Base-by-base conservation (phyloP, 1,139 yeast species). In the Yamadazyma songkhlaensis region DNA sequence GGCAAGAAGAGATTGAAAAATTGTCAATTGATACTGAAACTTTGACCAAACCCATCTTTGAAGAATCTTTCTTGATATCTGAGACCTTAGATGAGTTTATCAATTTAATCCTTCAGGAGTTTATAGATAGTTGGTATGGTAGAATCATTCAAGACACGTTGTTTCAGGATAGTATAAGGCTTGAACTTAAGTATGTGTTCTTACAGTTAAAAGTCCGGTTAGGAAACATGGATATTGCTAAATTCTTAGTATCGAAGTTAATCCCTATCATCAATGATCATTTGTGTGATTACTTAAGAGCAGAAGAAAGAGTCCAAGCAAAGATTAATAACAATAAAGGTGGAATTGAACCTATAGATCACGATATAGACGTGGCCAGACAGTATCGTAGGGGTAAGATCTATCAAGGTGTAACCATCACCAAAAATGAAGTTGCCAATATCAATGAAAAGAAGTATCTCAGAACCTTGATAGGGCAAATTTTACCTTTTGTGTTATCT, bases 251-350 rank as follows among this genome's bases (percentile, higher is more conserved):
- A 1, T 61, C 79, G 12, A 72, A 71, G 33, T 36, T 86, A 0
- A 41, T 86, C 4, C 96, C 96, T 0, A 52, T 81, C 1, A 17
- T 88, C 2, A 81, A 86, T 2, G 78, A 74, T 12, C 96, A 89
- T 54, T 74, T 83, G 42, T 61, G 66, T 6, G 64, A 67, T 9
- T 85, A 72, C 51, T 61, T 73, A 2, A 51, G 55, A 6, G 87
- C 95, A 0, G 81, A 76, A 38, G 78, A 72, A 12, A 39, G 59
- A 0, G 70, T 72, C 0, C 44, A 40, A 20, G 32, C 43, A 2
- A 47, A 47, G 29, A 35, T 37, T 3, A 36, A 42, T 23, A 54
- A 39, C 26, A 39, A 43, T 36, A 54, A 46, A 22, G 40, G 50
- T 3, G 54, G 54, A 20, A 29, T 41, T 4, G 71, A 68, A 32